Percentiles rank a stretch among this genome's conserved stretches.
phyloP scores from a whole-genome alignment of 257 asterid species.

The Capsicum pubescens region DNA sequence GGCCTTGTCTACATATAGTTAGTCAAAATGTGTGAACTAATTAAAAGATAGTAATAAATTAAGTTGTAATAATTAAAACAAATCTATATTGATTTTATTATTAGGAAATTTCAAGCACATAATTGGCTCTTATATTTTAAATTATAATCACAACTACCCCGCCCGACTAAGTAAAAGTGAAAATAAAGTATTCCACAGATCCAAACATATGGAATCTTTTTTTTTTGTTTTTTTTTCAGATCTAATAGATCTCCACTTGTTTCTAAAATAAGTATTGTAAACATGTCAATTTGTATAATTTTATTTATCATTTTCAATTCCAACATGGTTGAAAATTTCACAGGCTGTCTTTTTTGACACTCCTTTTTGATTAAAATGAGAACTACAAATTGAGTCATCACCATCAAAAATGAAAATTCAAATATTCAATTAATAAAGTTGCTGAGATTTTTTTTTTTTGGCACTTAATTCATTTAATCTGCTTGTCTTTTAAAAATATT shows the following conservation, averaged over 20 bases:
- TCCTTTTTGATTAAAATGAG: too few species aligned
- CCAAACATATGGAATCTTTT: not conserved
- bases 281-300: not conserved
- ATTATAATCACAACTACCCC: not conserved
- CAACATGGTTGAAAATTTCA: not conserved
- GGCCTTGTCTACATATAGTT: not conserved
- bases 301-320: not conserved
- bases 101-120: not conserved
- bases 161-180: not conserved
- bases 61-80: not conserved
- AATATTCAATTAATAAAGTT: too few species aligned
- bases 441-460: too few species aligned
- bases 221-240: not conserved
- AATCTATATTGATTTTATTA: not conserved
- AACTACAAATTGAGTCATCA: too few species aligned
- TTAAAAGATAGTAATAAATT: not conserved
- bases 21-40: not conserved
- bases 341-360: not conserved
- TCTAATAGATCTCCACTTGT: not conserved
- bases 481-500: too few species aligned
- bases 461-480: too few species aligned
- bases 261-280: too few species aligned
- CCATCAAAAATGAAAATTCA: too few species aligned
- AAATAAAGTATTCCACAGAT: not conserved
- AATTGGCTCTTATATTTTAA: not conserved